Evolutionary conservation across 805 yeast genomes (phyloP), one percentile per base, ranked within the genome.

Genomic region (Saccharomycopsis sp.): DNA sequence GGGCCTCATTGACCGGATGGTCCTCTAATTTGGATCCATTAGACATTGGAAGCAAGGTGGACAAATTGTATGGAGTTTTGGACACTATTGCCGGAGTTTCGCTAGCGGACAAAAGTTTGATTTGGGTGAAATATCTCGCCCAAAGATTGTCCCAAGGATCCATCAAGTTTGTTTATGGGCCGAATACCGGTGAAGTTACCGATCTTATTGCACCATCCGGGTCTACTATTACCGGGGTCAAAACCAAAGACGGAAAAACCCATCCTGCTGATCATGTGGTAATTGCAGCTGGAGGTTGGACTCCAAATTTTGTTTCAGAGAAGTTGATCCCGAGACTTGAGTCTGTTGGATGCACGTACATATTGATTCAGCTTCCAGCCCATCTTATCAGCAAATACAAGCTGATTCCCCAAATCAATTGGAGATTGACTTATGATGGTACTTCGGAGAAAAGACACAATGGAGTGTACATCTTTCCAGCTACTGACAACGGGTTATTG

Each of bases 391-490:
- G 21, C 21, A 44, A 44, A 44, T 44, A 44, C 21, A 44, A 20
- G 48, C 21, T 18, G 21, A n/a, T 44, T 18, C 48, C 48, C 18
- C 48, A 44, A 12, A 44, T 44, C 4, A 44, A 44, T 12, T 44
- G 48, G 48, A 44, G 48, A 44, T 44, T 44, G 21, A n/a, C 18
- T 7, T 44, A 44, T 44, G 48, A 55, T 60, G 20, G 50, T 9
- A n/a, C n/a, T 14, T 50, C 24, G 4, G 52, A 12, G 5, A 24
- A 50, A 14, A 29, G 37, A 29, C 34, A 24, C 51, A 61, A 54
- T 29, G 65, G 59, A n/a, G 55, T 62, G 24, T 62, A 58, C 34
- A 58, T 57, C 18, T 62, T 58, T 37, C 63, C 64, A 2, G 64
- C 64, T 8, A 62, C 63, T n/a, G 58, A 56, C 24, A 61, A 56